A percentile compares a stretch with the other conserved stretches of the same genome.
phyloP scores from a whole-genome alignment of 176 grass and related monocot genomes.

The Aegilops sharonensis region DNA sequence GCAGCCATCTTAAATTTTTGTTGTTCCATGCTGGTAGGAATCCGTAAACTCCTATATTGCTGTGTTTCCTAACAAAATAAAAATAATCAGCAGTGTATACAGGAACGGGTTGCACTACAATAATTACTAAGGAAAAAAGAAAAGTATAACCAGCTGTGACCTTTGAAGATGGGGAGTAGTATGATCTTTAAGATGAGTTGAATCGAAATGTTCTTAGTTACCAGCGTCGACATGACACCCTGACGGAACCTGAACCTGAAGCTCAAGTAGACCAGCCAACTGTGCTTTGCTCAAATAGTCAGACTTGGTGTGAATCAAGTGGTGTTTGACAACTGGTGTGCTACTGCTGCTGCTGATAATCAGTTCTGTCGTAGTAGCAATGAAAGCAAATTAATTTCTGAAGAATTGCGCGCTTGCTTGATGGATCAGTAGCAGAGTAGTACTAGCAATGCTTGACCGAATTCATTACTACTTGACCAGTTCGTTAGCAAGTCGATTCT shows the following conservation, averaged over 20 bases:
- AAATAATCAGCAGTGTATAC: neutral
- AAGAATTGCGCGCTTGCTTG: neutral
- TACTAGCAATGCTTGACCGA: neutral
- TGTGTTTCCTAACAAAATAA: too few relatives aligned
- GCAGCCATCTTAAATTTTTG: neutral
- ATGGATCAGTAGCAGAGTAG: neutral
- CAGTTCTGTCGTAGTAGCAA: constrained; percentile 16
- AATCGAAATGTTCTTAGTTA: neutral
- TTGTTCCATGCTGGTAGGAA: too few relatives aligned
- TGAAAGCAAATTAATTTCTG: constrained; percentile 20
- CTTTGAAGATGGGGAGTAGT: neutral
- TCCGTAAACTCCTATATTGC: too few relatives aligned
- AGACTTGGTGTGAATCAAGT: neutral
- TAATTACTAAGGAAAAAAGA: neutral
- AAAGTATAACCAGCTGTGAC: neutral
- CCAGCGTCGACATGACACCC: neutral
- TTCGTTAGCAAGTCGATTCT: neutral
- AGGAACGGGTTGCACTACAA: neutral
- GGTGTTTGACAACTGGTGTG: neutral
- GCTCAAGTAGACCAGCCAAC: neutral
- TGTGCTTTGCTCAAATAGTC: neutral
- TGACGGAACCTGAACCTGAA: neutral
- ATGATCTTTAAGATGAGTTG: neutral
- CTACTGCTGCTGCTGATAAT: neutral
- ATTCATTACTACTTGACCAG: neutral